Evolutionary conservation across 192 early-diverging fungal genomes (phyloP).

Genomic region (Coemansia sp.): DNA sequence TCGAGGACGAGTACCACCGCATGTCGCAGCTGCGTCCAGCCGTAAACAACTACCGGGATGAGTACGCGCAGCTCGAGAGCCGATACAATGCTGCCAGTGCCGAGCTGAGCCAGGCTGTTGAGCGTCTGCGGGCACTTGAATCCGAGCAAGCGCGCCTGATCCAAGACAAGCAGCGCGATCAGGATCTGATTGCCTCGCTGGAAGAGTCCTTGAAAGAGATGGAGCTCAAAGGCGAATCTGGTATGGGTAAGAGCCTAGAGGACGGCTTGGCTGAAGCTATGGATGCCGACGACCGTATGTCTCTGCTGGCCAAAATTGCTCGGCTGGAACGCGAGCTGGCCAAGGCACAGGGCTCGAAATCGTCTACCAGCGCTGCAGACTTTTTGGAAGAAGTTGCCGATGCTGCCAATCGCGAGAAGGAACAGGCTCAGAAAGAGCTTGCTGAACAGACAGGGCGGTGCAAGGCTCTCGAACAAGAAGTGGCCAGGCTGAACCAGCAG

Average conservation of each 20-base stretch:
- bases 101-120: slow-evolving; percentile 70
- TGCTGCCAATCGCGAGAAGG: slow-evolving; percentile 43
- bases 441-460: slow-evolving; percentile 31
- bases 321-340: slow-evolving; percentile 64
- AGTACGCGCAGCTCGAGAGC: slow-evolving; percentile 70
- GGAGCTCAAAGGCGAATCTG: slow-evolving; percentile 60
- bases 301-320: slow-evolving; percentile 53
- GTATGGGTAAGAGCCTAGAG: slow-evolving; percentile 25
- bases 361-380: slow-evolving; percentile 15
- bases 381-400: slow-evolving; percentile 46
- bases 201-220: slow-evolving; percentile 81
- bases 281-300: slow-evolving; percentile 34
- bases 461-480: slow-evolving; percentile 47
- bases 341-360: slow-evolving; percentile 23
- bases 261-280: slow-evolving; percentile 31
- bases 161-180: slow-evolving; percentile 61
- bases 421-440: slow-evolving; percentile 41
- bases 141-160: slow-evolving; percentile 64
- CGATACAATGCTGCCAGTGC: slow-evolving; percentile 64
- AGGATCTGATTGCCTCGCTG: slow-evolving; percentile 72
- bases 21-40: slow-evolving; percentile 70
- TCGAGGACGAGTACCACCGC: slow-evolving; percentile 89
- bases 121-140: slow-evolving; percentile 62
- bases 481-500: slow-evolving; percentile 20
- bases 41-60: slow-evolving; percentile 87